Conservation (phyloP, 148 eudicot species). For the Talinum fruticosum region DNA sequence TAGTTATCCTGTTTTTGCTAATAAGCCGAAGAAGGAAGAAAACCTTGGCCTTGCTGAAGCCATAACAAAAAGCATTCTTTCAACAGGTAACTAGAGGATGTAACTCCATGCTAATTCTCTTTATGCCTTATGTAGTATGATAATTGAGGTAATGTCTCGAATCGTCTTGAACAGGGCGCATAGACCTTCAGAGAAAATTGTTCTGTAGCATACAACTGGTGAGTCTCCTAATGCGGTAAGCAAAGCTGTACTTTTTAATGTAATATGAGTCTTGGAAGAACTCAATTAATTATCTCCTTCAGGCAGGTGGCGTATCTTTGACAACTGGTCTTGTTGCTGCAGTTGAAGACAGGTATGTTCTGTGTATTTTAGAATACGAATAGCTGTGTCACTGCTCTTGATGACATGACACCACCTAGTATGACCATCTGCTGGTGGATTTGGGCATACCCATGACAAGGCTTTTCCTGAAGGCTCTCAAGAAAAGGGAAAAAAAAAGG, state of each 20-base stretch:
- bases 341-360: conserved; percentile 81
- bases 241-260: background rate
- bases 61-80: conserved; percentile 89
- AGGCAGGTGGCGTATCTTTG: conserved; percentile 87
- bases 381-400: background rate
- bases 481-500: too few relatives aligned
- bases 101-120: background rate
- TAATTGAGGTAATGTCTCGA: background rate
- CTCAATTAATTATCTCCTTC: conserved; percentile 33
- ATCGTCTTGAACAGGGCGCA: conserved; percentile 59
- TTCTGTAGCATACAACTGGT: conserved; percentile 99
- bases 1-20: conserved; percentile 54
- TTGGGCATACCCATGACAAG: background rate
- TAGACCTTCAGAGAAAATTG: conserved; percentile 87
- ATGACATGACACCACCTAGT: too few relatives aligned
- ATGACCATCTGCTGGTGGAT: too few relatives aligned
- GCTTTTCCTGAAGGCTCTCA: background rate
- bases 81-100: conserved; percentile 48
- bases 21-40: conserved; percentile 71
- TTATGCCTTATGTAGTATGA: background rate
- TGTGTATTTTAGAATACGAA: background rate
- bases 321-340: conserved; percentile 84
- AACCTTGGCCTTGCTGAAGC: conserved; percentile 96
- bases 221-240: conserved; percentile 25
- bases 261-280: conserved; percentile 9